Evolutionary conservation across 2,329 filamentous ascomycete species (phyloP), one percentile per base, ranked within the genome.

Genomic region (Sporothrix protearum): DNA sequence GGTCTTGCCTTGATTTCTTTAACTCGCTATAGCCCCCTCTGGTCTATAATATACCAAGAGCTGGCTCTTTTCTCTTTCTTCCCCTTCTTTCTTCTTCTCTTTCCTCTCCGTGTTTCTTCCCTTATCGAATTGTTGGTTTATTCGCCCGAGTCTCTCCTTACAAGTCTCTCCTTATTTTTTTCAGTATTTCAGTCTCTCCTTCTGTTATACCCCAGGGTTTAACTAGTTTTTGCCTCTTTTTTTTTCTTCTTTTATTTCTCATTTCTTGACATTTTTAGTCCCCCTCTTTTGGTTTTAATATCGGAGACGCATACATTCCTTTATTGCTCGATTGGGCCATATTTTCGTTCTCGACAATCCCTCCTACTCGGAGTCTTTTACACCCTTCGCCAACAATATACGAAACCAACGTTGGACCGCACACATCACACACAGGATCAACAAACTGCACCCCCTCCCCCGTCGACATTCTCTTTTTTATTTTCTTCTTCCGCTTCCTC

Each of bases 1-100:
- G n/a, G 14, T 22, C n/a, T 33, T 30, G 14, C 47, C 33, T 66
- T 68, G 42, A 51, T 57, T 68, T 64, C 51, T 70, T 71, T 53
- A 63, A 71, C 66, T 79, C 79, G 76, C 78, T 79, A 81, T 81
- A 81, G 81, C 76, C 73, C 73, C 75, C 78, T 79, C 78, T 80
- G 79, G 79, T 81, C 80, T 83, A 83, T 83, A 83, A 78, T 77
- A 80, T 78, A 79, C 80, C 83, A 83, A 83, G 84, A 87, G 85
- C 85, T 85, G 85, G 85, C 85, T 86, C 83, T 85, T 80, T 80
- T 42, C 36, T 68, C 70, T 68, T 71, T 66, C 64, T 63, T 59
- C 59, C 47, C 28, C 51, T 68, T 49, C 49, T 57, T 63, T n/a
- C 79, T 77, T 76, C 76, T 80, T 80, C 79, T 78, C 78, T 80